Evolutionary conservation across 2,329 filamentous ascomycete genomes (phyloP), one percentile per base, ranked within the genome.

Genomic region (Cladophialophora chaetospira): DNA sequence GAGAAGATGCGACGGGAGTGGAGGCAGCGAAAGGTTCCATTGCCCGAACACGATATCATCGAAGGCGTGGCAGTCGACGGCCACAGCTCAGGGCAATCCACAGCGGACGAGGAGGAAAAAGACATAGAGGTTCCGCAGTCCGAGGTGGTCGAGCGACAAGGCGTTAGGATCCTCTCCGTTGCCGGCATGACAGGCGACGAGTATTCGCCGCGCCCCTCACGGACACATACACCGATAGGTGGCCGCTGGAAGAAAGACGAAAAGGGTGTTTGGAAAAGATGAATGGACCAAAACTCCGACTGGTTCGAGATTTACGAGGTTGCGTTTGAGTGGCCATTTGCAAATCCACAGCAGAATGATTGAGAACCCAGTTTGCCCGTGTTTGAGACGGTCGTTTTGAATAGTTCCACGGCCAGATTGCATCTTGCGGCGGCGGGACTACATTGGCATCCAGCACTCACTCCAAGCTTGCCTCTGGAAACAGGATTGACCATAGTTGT

Each of bases 221-320:
- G 55, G 31, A 38, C 29, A 13, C 46, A 56, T 48, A 62, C 56
- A 1, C 60, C 60, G 13, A 59, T 62, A 17, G 60, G 60, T 5
- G 28, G 48, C 5, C 45, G 60, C 15, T 62, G 56, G 52, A 56
- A 49, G 38, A 62, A 54, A 47, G 55, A 62, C 31, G 55, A 59
- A 15, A 47, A 53, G 15, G 59, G 59, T 13, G 56, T 62, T 28
- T 62, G 59, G 59, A 62, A 62, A 53, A 58, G 56, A 54, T 62
- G 17, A 40, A 19, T 3, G 17, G 36, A 9, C 4, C 10, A 15
- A 11, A 15, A 10, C 3, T 4, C 6, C 17, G 3, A 15, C 3
- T 40, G 5, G 8, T 11, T 21, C 35, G 6, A 11, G 17, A 15
- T 15, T 40, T 21, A 2, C 10, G 4, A 15, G 15, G 17, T 9